Evolutionary conservation across 1,139 yeast species (phyloP), one percentile per base, ranked within the genome.

Genomic region (Yamadazyma kanchanaburiensis): DNA sequence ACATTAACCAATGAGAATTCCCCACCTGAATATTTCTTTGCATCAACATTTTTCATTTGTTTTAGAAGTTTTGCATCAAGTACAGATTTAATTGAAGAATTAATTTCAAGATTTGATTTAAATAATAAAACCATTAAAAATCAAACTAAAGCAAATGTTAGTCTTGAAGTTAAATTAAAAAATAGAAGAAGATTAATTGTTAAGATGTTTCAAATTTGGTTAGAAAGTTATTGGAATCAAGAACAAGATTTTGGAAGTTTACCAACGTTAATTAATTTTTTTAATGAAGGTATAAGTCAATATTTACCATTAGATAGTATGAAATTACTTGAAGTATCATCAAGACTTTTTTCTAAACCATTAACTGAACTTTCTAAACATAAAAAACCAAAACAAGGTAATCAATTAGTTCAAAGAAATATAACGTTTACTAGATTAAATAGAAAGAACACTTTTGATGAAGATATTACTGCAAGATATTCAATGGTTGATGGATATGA

Each of bases 211-310:
- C 83, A 77, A 48, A 62, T 78, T 29, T 89, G 97, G 97, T 59
- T 88, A 55, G 94, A 86, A 54, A 80, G 91, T 31, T 87, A 82
- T 51, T 89, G 96, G 96, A 74, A 77, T 43, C 74, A 69, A 33
- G 68, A 72, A 20, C 46, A 61, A 10, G 96, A 87, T 49, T 74
- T 71, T 38, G 61, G 58, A 15, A 64, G 79, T 20, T 56, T 88
- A 27, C 77, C 91, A 8, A 79, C 87, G 0, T 59, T 87, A 47
- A 67, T 84, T 23, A 82, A 82, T 48, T 82, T 87, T 47, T 80
- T 85, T 49, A 84, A 84, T 53, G 91, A 83, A 54, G 86, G 81
- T 12, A 66, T 80, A 15, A 64, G 76, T 11, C 48, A 51, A 9
- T 64, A 56, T 34, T 60, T 82, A 35, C 91, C 89, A 1, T 57